A percentile compares a stretch with the other conserved stretches of the same genome.
Evolutionary conservation across 768 basidiomycete species (phyloP).

Genomic region (Boletus reticuloceps): DNA sequence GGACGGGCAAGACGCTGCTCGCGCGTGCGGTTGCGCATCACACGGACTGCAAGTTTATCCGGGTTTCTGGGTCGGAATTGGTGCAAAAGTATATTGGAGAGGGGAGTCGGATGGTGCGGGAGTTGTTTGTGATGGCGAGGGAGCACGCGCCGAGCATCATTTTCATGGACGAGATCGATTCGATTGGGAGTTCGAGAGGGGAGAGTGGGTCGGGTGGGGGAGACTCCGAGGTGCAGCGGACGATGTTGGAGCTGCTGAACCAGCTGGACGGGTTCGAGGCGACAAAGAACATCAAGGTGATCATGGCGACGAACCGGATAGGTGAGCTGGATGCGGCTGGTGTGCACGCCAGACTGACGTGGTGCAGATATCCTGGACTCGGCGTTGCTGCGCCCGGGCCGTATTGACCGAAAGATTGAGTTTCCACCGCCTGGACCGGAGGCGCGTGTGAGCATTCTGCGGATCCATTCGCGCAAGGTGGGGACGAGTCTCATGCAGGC

Average conservation of each 20-base stretch:
- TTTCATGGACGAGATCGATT: conserved; percentile 99
- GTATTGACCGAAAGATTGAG: conserved; percentile 97
- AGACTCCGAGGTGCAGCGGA: conserved; percentile 87
- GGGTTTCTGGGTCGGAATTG: conserved; percentile 89
- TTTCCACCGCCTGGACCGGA: conserved; percentile 98
- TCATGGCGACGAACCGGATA: conserved; percentile 98
- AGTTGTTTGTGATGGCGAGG: conserved; percentile 96
- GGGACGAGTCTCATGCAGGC: not conserved
- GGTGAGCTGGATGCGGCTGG: conserved; percentile 37
- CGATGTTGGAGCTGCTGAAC: conserved; percentile 87
- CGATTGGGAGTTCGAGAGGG: conserved; percentile 90
- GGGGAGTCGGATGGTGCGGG: conserved; percentile 94
- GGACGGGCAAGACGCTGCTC: conserved; percentile 93
- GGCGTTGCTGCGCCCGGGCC: conserved; percentile 88
- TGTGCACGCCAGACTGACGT: conserved; percentile 2
- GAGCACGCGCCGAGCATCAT: conserved; percentile 98
- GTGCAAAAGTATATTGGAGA: conserved; percentile 99
- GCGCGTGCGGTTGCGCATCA: conserved; percentile 97
- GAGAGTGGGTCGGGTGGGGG: conserved; percentile 76
- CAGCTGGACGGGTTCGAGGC: conserved; percentile 88
- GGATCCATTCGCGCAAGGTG: conserved; percentile 95
- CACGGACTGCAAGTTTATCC: conserved; percentile 97
- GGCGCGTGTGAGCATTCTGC: conserved; percentile 93
- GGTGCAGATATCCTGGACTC: conserved; percentile 85
- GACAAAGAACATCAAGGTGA: conserved; percentile 83